Base-by-base conservation (phyloP, 164 flowering plant species). In the Dillenia suffruticosa region DNA sequence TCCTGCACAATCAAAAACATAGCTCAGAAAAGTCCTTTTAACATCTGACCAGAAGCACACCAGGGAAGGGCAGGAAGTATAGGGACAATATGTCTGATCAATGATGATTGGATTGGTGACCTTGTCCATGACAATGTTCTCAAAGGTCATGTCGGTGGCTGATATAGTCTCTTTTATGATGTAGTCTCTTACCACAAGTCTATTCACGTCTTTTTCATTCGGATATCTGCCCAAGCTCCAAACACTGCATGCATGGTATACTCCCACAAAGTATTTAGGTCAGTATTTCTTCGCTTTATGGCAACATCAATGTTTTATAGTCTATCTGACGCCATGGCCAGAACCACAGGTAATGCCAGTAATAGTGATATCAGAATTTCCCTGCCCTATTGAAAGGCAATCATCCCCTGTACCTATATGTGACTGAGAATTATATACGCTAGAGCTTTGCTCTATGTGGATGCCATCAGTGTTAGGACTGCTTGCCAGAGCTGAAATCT, bases 381-480 rank as follows among this genome's bases (percentile, higher is more conserved):
- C 90, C 60, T 81, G 81, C 16, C 88, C 91, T 1, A 88, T 59
- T 1, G 94, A 85, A 46, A 88, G 68, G 72, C 90, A 88, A 59
- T 88, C 94, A 58, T 88, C 89, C 0, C 89, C 95, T 0, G 89
- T 84, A 12, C 79, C 80, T 9, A 85, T 84, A 14, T 22, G 59
- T 0, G 85, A 66, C 0, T 57, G 44, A 9, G 77, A 61, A 49
- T 84, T 52, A 26, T 68, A 49, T 15, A 85, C 82, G 46, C 54
- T 66, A 0, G 75, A 63, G 72, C 79, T 69, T 12, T 82, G 68
- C 44, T 79, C 84, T 3, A 85, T 62, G 70, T 88, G 95, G 65
- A 88, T 84, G 15, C 95, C 95, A 56, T 88, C 95, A 3, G 86
- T 88, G 79, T 84, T 85, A 10, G 91, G 91, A 62, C 95, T 85